These are phyloP conservation scores for Daedalea quercina DNA, from an alignment of 768 basidiomycete genomes.

Conservation along the genomic window DNA sequence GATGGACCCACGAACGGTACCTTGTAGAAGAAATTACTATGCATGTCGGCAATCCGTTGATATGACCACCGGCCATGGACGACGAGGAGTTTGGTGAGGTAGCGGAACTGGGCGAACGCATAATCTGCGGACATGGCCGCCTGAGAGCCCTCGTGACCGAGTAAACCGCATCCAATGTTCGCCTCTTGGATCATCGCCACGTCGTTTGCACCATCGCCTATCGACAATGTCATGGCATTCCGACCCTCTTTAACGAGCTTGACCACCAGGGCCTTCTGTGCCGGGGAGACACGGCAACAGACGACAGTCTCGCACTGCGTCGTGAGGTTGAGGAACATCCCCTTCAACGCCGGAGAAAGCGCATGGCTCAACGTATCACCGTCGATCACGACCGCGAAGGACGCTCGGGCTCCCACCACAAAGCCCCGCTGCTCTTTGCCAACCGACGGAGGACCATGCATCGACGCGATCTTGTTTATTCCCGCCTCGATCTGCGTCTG, in stretches of 20 bases:
- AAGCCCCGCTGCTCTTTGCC: slow-evolving; percentile 61
- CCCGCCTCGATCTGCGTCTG: slow-evolving; percentile 87
- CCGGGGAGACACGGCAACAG: slow-evolving; percentile 95
- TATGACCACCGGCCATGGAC: slow-evolving; percentile 98
- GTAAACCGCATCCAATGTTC: slow-evolving; percentile 92
- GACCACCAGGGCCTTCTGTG: slow-evolving; percentile 96
- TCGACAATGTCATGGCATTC: slow-evolving; percentile 93
- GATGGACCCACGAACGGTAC: slow-evolving; percentile 29
- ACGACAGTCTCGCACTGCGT: slow-evolving; percentile 98
- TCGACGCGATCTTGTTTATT: slow-evolving; percentile 88
- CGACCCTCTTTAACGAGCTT: slow-evolving; percentile 93
- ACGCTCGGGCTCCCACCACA: slow-evolving; percentile 53
- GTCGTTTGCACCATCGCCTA: slow-evolving; percentile 97
- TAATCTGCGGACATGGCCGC: slow-evolving; percentile 99
- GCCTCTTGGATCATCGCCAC: slow-evolving; percentile 99
- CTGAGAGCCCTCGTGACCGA: slow-evolving; percentile 94
- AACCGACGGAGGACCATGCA: slow-evolving; percentile 68
- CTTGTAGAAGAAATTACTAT: slow-evolving; percentile 98
- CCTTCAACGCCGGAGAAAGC: slow-evolving; percentile 68
- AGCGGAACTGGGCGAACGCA: slow-evolving; percentile 96
- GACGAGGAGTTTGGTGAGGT: slow-evolving; percentile 82
- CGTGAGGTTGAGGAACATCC: slow-evolving; percentile 83
- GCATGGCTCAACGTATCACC: slow-evolving; percentile 88
- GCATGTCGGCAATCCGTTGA: slow-evolving; percentile 93
- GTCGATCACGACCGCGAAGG: slow-evolving; percentile 94